Evolutionary conservation across 768 basidiomycete genomes (phyloP).

Genomic region (Termitomyces sp.): DNA sequence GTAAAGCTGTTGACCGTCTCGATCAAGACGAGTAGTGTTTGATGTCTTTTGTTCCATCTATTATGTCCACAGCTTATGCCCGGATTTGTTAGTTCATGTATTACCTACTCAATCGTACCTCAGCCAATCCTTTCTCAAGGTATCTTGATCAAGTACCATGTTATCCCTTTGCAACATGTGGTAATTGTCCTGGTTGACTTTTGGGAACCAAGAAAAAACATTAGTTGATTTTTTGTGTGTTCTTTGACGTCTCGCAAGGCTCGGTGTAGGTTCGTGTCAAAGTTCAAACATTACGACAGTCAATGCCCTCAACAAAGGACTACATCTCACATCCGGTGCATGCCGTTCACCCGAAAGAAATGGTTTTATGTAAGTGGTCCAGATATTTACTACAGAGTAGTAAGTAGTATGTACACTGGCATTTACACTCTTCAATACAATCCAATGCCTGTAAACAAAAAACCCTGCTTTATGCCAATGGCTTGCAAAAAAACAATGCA

Average conservation of each 20-base stretch:
- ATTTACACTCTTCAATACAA: no score
- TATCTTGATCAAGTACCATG: neutral
- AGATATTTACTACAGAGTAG: no score
- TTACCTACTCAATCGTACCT: neutral
- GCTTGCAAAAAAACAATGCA: neutral
- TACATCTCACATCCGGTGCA: neutral
- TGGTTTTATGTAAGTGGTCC: no score
- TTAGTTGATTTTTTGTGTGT: neutral
- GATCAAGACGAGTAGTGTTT: slow-evolving; percentile 15
- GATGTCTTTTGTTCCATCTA: neutral
- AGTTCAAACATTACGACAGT: neutral
- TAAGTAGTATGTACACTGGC: no score
- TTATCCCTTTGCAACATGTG: neutral
- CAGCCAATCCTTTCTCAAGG: no score
- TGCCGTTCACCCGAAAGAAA: neutral
- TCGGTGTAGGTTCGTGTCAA: no score
- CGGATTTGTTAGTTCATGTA: neutral
- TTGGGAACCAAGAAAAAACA: neutral
- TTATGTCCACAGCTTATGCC: neutral
- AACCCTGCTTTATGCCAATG: neutral
- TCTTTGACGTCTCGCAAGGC: neutral
- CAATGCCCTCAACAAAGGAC: neutral
- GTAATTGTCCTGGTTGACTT: neutral
- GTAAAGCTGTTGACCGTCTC: slow-evolving; percentile 45
- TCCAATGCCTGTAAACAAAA: neutral